A percentile compares a stretch with the other conserved stretches of the same genome.
These are phyloP conservation scores for Xerocomellus chrysenteron DNA, from an alignment of 768 basidiomycete genomes.

Conservation along the genomic window DNA sequence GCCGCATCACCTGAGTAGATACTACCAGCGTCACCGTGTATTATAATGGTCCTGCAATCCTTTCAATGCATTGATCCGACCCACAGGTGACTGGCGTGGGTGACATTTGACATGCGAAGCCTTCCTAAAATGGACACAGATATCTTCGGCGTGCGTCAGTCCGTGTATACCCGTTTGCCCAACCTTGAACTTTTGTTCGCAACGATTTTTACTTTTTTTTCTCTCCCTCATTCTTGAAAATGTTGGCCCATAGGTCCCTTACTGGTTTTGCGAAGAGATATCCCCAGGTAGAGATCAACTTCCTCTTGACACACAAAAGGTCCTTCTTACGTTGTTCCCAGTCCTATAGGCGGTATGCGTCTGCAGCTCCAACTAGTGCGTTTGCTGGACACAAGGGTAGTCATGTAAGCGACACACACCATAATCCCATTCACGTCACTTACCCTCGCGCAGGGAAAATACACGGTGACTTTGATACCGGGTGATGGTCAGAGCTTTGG, in stretches of 20 bases:
- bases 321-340: constrained; percentile 29
- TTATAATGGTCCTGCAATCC: neutral
- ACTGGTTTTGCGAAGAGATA: constrained; percentile 50
- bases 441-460: constrained; percentile 71
- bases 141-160: constrained; percentile 17
- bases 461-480: constrained; percentile 93
- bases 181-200: constrained; percentile 9
- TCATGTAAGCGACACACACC: constrained; percentile 55
- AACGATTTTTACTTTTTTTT: constrained; percentile 16
- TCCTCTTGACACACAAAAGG: neutral
- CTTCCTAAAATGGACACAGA: constrained; percentile 8
- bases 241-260: constrained; percentile 63
- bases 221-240: constrained; percentile 33
- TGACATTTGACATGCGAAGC: neutral
- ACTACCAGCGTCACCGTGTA: constrained; percentile 1
- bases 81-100: no score
- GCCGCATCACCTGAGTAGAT: neutral
- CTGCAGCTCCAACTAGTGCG: constrained; percentile 76
- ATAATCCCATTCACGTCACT: neutral
- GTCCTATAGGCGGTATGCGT: constrained; percentile 64
- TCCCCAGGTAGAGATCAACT: constrained; percentile 44
- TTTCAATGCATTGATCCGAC: neutral
- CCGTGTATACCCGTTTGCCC: constrained; percentile 26
- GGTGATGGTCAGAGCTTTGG: constrained; percentile 72
- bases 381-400: constrained; percentile 88